Evolutionary conservation across 2,329 filamentous ascomycete genomes (phyloP).

Genomic region (Periglandula ipomoeae): DNA sequence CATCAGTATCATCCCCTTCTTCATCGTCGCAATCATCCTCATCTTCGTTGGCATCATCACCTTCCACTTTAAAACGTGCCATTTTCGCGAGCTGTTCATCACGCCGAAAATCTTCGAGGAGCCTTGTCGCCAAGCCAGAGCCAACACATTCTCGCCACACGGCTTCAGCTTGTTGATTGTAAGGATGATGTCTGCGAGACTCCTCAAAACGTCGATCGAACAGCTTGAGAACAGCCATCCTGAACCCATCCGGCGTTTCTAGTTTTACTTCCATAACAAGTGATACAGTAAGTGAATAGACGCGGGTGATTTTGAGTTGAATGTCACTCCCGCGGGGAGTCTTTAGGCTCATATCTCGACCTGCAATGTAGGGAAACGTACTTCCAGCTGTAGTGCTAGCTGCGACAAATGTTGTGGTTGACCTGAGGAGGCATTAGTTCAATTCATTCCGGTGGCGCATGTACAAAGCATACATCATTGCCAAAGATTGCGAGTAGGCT

Average conservation of each 20-base stretch:
- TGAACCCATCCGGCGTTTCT: background rate
- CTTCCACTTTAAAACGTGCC: constrained; percentile 1
- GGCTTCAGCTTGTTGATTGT: constrained; percentile 6
- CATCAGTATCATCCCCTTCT: background rate
- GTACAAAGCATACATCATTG: constrained; percentile 2
- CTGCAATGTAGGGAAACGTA: constrained; percentile 6
- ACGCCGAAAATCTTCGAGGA: constrained; percentile 4
- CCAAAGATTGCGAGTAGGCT: background rate
- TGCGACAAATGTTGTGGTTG: constrained; percentile 1
- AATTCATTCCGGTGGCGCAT: background rate
- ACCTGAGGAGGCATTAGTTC: constrained; percentile 1
- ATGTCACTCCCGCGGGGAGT: constrained; percentile 1
- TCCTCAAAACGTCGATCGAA: constrained; percentile 9
- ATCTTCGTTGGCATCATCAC: constrained; percentile 1
- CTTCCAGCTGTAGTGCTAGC: constrained; percentile 5
- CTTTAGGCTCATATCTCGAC: constrained; percentile 6
- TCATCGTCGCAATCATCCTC: constrained; percentile 5
- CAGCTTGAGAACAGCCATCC: constrained; percentile 8
- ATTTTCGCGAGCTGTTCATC: background rate
- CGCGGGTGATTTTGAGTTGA: constrained; percentile 6
- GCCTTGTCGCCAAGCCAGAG: constrained; percentile 6
- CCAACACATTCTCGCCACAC: constrained; percentile 8
- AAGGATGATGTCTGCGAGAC: constrained; percentile 3
- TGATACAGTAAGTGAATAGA: constrained; percentile 5
- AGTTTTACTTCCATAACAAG: constrained; percentile 9